Evolutionary conservation across 441 rosid genomes (phyloP), one percentile per base, ranked within the genome.

Genomic region (Corymbia calophylla): DNA sequence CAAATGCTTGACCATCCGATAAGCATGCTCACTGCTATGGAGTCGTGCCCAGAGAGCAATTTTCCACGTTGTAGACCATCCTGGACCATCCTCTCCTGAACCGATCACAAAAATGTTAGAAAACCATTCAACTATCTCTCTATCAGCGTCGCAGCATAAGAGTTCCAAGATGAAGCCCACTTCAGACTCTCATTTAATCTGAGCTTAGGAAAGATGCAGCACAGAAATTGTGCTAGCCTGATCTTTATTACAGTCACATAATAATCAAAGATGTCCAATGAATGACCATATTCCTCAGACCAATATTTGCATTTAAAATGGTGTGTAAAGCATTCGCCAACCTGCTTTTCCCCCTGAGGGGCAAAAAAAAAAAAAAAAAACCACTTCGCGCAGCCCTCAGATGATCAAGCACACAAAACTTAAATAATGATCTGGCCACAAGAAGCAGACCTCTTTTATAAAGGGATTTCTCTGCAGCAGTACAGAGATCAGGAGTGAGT

Each of bases 51-150:
- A 98, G 77, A 95, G 88, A 64, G 99, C 97, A 48, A 91, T 93
- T 94, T 97, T 98, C 99, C 99, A 98, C 5, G 95, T 88, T 35
- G 97, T 98, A 88, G 99, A 98, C 99, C 99, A 98, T 81, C 98
- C 98, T 53, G 99, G 99, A 64, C 99, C 99, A n/a, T 95, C 96
- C 91, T 96, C 99, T 89, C 99, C 99, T 97, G 95, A 89, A 91
- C 87, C 53, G 53, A 89, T 18, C 35, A 58, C 53, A 55, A 80
- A 44, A 87, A 86, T 54, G 64, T 82, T 49, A 68, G 66, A 77
- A 77, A 77, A 77, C 51, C 51, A 77, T 77, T 47, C 84, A 73
- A 73, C 49, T 39, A 77, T 77, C 51, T 44, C 17, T 5, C 51
- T 39, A 44, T 49, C 51, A 77, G 29, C n/a, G 0, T 77, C 1